Evolutionary conservation across 1,139 yeast genomes (phyloP).

Genomic region (Diutina pseudorugosa): DNA sequence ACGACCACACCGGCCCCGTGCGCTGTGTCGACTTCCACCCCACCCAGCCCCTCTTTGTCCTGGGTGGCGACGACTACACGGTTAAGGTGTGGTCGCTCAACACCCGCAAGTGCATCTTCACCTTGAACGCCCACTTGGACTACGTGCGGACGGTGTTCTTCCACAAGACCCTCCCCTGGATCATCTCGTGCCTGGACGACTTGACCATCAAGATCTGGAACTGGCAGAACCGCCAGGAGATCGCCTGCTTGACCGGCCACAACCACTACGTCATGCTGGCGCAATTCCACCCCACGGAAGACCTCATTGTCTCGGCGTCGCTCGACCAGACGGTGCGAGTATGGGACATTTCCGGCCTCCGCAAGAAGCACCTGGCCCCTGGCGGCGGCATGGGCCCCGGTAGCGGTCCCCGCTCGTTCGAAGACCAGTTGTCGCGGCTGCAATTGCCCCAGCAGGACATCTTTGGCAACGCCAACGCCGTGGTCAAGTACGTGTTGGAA

Average conservation of each 20-base stretch:
- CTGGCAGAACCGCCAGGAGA: conserved; percentile 97
- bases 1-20: conserved; percentile 98
- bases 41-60: conserved; percentile 91
- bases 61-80: conserved; percentile 95
- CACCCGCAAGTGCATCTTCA: conserved; percentile 82
- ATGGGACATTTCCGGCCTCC: conserved; percentile 94
- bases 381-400: conserved; percentile 18
- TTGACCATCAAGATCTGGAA: conserved; percentile 99
- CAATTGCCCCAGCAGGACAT: conserved; percentile 79
- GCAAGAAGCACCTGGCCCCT: conserved; percentile 85
- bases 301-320: conserved; percentile 88
- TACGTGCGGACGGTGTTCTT: conserved; percentile 90
- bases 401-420: conserved; percentile 42
- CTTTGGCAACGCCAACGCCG: conserved; percentile 87
- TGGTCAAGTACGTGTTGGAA: conserved; percentile 90
- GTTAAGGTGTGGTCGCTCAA: conserved; percentile 94
- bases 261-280: conserved; percentile 98
- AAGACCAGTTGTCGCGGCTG: conserved; percentile 68
- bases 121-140: conserved; percentile 88
- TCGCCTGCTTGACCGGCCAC: conserved; percentile 96
- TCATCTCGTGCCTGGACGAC: conserved; percentile 91
- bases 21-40: conserved; percentile 94
- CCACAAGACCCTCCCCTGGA: conserved; percentile 97
- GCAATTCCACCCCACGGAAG: conserved; percentile 93
- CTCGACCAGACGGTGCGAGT: conserved; percentile 98